Evolutionary conservation across 345 rosid genomes (phyloP).

Genomic region (Gossypium turneri): DNA sequence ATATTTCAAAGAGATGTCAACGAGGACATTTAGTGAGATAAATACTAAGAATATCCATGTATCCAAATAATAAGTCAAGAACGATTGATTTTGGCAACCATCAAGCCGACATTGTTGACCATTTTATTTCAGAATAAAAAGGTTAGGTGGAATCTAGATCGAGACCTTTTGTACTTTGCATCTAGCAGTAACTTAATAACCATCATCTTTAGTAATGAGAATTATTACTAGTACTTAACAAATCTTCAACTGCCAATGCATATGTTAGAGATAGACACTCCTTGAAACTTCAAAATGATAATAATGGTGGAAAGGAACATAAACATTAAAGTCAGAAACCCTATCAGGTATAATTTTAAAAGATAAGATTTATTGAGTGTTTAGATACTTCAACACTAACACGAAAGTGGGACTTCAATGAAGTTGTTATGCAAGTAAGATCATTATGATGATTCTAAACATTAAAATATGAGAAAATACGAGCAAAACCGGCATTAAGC

Average conservation of each 20-base stretch:
- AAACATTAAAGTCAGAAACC: constrained; percentile 2
- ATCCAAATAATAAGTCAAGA: background rate
- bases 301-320: background rate
- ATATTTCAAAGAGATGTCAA: background rate
- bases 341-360: background rate
- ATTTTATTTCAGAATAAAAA: background rate
- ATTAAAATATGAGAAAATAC: background rate
- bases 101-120: background rate
- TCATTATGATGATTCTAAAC: constrained; percentile 4
- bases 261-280: background rate
- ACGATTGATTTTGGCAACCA: background rate
- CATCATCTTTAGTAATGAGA: background rate
- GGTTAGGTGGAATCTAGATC: background rate
- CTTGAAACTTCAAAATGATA: background rate
- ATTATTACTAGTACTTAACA: background rate
- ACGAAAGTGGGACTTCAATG: background rate
- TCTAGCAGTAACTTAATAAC: background rate
- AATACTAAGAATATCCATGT: background rate
- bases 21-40: background rate
- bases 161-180: background rate
- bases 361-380: background rate
- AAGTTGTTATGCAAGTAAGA: background rate
- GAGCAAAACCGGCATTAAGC: constrained; percentile 3
- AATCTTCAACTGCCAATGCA: background rate
- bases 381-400: background rate